Evolutionary conservation across 108 stramenopile species (phyloP), one percentile per base, ranked within the genome.

Genomic region (Nitzschia putrida): DNA sequence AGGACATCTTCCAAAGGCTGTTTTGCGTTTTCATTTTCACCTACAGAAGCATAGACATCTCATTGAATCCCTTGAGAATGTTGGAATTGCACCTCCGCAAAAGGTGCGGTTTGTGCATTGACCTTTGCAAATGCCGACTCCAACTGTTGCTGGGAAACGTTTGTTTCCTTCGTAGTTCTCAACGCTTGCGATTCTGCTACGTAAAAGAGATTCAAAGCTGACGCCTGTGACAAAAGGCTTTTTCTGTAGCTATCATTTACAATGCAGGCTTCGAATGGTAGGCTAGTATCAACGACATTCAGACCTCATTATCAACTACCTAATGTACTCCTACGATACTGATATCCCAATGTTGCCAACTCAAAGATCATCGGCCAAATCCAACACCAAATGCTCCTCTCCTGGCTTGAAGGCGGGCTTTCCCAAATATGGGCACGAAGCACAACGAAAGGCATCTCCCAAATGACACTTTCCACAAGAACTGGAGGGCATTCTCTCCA

Each of bases 381-480:
- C 78, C 74, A 98, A 78, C 26, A 98, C 87, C 73, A 98, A 80
- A 84, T 94, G 92, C 79, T 95, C 95, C 70, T 95, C 93, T 8
- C 96, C 97, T n/a, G 94, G 73, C 70, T 98, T 96, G 79, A 98
- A 99, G 0, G 97, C 94, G 12, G 98, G 98, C 74, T 84, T 92
- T 12, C 98, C 98, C 45, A 97, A 77, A 80, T 94, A 96, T 1
- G 98, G 98, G 71, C 98, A 99, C 21, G 80, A 74, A 2, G 95
- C 97, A 77, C 98, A 99, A n/a, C 98, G 92, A 83, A 99, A 99
- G 29, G 98, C 98, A 80, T 99, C 98, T 38, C 98, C 98, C 79
- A 95, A 82, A 53, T 71, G 84, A 84, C 98, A 99, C 83, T 94
- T 97, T n/a, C 98, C 98, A 79, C 98, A 99, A 11, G 84, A 71